phyloP scores from a whole-genome alignment of 2,329 filamentous ascomycete species.

The Xylariaceae sp. region DNA sequence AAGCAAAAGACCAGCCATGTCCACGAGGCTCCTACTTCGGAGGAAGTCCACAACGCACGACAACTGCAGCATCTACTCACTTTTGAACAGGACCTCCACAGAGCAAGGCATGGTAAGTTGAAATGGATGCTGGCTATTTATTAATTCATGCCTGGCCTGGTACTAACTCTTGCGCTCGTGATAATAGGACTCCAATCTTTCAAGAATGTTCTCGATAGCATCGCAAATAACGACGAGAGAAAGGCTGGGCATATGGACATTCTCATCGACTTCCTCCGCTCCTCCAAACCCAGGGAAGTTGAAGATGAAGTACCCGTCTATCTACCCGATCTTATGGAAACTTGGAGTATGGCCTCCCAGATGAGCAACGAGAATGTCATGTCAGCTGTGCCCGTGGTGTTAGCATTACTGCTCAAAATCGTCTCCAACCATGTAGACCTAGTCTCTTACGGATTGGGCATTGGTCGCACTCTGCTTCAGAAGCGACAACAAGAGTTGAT shows the following conservation, averaged over 20 bases:
- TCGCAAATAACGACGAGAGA: slow-evolving; percentile 50
- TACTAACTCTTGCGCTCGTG: slow-evolving; percentile 2
- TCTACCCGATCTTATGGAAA: slow-evolving; percentile 77
- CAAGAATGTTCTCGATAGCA: slow-evolving; percentile 61
- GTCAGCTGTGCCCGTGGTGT: slow-evolving; percentile 72
- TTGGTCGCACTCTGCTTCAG: slow-evolving; percentile 79
- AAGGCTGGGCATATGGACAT: slow-evolving; percentile 53
- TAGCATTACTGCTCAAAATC: slow-evolving; percentile 76
- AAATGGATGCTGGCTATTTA: background rate
- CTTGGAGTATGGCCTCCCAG: slow-evolving; percentile 78
- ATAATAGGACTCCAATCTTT: slow-evolving; percentile 66
- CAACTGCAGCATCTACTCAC: slow-evolving; percentile 65
- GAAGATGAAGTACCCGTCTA: slow-evolving; percentile 59
- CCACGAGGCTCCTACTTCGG: slow-evolving; percentile 54
- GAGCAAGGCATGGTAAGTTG: slow-evolving; percentile 60
- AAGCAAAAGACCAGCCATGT: slow-evolving; percentile 48
- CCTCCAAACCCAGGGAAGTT: slow-evolving; percentile 47
- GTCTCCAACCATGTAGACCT: slow-evolving; percentile 72
- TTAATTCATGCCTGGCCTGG: background rate
- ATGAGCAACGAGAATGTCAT: slow-evolving; percentile 76
- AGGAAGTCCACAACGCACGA: slow-evolving; percentile 58
- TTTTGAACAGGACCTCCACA: slow-evolving; percentile 66
- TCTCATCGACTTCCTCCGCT: slow-evolving; percentile 64
- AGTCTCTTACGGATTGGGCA: slow-evolving; percentile 66
- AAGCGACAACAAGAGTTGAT: slow-evolving; percentile 77